Evolutionary conservation across 345 rosid species (phyloP).

Genomic region (Euclidium syriacum): DNA sequence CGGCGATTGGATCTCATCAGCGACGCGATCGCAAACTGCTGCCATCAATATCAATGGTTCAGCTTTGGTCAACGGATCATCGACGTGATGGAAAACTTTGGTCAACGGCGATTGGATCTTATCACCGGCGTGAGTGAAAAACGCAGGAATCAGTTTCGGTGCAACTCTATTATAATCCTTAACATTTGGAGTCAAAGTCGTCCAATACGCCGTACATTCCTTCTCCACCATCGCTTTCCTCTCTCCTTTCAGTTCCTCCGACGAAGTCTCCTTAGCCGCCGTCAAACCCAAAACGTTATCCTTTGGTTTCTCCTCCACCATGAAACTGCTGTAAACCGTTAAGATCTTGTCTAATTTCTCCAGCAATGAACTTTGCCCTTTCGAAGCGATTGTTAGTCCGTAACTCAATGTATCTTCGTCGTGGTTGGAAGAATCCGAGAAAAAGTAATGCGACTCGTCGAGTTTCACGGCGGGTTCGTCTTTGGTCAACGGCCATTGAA

Average conservation of each 20-base stretch:
- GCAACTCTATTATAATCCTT: conserved; percentile 78
- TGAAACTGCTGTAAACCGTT: conserved; percentile 46
- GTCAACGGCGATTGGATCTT: no score
- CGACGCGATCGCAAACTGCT: no score
- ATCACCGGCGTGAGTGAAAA: no score
- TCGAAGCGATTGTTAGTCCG: conserved; percentile 79
- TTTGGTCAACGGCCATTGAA: conserved; percentile 81
- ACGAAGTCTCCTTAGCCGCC: conserved; percentile 52
- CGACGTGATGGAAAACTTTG: no score
- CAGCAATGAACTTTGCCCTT: conserved; percentile 65
- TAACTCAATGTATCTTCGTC: conserved; percentile 50
- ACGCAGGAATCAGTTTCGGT: no score
- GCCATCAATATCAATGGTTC: no score
- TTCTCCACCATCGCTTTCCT: conserved; percentile 55
- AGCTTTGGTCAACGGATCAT: no score
- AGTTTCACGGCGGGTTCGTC: conserved; percentile 67
- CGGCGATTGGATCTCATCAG: no score
- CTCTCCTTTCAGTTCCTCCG: conserved; percentile 47
- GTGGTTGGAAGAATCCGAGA: conserved; percentile 43
- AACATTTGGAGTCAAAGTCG: conserved; percentile 87
- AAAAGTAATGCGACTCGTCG: conserved; percentile 88
- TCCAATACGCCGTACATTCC: conserved; percentile 75
- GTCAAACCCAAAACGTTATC: conserved; percentile 33
- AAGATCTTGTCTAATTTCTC: conserved; percentile 55
- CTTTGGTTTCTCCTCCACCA: conserved; percentile 31